Evolutionary conservation across 805 yeast species (phyloP).

Genomic region (Saccharomycopsis sp.): DNA sequence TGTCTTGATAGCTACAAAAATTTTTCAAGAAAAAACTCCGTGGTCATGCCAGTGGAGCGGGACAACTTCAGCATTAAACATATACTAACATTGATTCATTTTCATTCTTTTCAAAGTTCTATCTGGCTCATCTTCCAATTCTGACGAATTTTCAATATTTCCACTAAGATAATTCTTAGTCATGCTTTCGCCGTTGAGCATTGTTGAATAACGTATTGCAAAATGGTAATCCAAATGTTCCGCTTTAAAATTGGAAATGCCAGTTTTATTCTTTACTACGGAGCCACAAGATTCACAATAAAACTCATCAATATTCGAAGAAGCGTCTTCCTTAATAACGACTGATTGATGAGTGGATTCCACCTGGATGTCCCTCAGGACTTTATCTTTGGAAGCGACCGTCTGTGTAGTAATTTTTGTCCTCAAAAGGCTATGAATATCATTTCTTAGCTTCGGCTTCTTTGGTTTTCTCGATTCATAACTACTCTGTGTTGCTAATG

Average conservation of each 20-base stretch:
- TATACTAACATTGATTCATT: not conserved
- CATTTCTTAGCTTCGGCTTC: not conserved
- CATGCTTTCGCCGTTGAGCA: constrained; percentile 16
- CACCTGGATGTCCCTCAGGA: no score
- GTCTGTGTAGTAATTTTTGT: not conserved
- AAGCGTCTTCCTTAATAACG: constrained; percentile 1
- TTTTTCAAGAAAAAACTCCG: no score
- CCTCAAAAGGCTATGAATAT: not conserved
- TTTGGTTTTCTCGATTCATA: not conserved
- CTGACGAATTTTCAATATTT: not conserved
- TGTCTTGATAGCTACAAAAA: no score
- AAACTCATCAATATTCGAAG: constrained; percentile 3
- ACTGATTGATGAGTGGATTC: no score
- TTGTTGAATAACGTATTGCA: constrained; percentile 15
- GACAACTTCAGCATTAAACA: no score
- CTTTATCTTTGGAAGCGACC: not conserved
- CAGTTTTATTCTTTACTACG: constrained; percentile 1
- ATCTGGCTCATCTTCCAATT: not conserved
- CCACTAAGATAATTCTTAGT: constrained; percentile 6
- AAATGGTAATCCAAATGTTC: constrained; percentile 21
- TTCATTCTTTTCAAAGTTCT: not conserved
- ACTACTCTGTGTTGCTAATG: not conserved
- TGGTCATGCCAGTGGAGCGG: no score
- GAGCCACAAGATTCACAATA: constrained; percentile 11
- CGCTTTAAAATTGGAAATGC: not conserved